A percentile compares a stretch with the other conserved stretches of the same genome.
phyloP scores from a whole-genome alignment of 371 early-diverging fungal species.

The Blastocladiella emersonii region DNA sequence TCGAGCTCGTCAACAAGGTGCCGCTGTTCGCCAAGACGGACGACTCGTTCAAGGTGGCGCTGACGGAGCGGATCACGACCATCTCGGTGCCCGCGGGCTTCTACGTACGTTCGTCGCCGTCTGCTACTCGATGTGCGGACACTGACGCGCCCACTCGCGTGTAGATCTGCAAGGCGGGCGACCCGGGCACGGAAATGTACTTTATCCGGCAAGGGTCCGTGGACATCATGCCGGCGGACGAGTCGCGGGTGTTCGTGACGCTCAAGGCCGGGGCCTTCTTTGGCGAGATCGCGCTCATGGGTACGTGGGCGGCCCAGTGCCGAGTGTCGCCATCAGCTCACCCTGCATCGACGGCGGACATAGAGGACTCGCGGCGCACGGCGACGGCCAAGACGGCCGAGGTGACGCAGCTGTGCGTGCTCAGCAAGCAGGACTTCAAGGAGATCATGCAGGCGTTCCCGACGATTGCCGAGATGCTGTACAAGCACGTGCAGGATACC shows the following conservation, averaged over 20 bases:
- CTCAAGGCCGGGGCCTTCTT: slow-evolving; percentile 4
- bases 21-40: neutral
- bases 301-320: no score
- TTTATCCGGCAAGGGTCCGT: slow-evolving; percentile 3
- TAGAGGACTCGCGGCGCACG: neutral
- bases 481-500: neutral
- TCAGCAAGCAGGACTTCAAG: neutral
- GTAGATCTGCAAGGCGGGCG: slow-evolving; percentile 8
- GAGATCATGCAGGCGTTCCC: neutral
- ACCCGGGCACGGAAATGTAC: slow-evolving; percentile 5
- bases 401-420: neutral
- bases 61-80: neutral
- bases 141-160: no score
- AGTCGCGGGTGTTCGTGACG: slow-evolving; percentile 1
- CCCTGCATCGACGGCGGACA: no score
- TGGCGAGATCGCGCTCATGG: slow-evolving; percentile 9
- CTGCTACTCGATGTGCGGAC: no score
- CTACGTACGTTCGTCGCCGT: neutral
- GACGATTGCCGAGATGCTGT: neutral
- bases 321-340: no score
- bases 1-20: neutral
- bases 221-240: neutral
- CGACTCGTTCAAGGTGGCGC: neutral
- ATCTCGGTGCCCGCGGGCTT: neutral
- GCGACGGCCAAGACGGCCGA: neutral